Conservation (phyloP, 1,284 basidiomycete species). For the Ustilago cynodontis region DNA sequence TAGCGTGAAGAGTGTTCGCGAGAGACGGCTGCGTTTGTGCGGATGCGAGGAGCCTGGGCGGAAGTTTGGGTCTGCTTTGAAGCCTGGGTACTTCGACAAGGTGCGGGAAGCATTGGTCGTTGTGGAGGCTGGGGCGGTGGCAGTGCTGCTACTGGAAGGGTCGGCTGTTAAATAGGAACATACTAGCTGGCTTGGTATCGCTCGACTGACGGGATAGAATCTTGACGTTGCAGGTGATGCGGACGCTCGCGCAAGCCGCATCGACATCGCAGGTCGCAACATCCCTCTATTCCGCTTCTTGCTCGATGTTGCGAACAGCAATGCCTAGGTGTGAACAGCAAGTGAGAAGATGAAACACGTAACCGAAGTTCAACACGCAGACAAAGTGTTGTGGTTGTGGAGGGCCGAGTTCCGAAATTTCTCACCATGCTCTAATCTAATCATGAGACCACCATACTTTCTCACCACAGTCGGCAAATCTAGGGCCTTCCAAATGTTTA, state of each 20-base stretch:
- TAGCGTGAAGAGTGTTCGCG: slow-evolving; percentile 48
- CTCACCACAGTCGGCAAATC: not conserved
- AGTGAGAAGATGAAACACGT: not conserved
- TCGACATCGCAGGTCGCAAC: not conserved
- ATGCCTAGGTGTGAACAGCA: not conserved
- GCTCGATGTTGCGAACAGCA: not conserved
- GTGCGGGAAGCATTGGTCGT: not conserved
- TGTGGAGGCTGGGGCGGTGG: not conserved
- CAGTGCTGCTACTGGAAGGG: slow-evolving; percentile 4
- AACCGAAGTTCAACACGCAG: not conserved
- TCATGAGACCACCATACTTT: not conserved
- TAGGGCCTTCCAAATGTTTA: not conserved
- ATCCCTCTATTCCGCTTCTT: not conserved
- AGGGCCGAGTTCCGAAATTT: slow-evolving; percentile 8
- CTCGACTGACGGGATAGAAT: too few relatives aligned
- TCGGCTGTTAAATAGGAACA: not conserved
- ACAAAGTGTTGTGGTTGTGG: not conserved
- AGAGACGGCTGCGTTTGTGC: slow-evolving; percentile 9
- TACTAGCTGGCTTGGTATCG: too few relatives aligned
- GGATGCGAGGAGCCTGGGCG: not conserved
- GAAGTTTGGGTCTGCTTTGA: slow-evolving; percentile 14
- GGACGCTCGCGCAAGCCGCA: not conserved
- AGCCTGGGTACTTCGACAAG: slow-evolving; percentile 7
- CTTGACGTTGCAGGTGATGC: not conserved
- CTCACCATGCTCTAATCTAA: not conserved